Percentiles rank a stretch among this genome's conserved stretches.
Evolutionary conservation across 2,329 filamentous ascomycete species (phyloP).

Genomic region (Fusarium floridanum): DNA sequence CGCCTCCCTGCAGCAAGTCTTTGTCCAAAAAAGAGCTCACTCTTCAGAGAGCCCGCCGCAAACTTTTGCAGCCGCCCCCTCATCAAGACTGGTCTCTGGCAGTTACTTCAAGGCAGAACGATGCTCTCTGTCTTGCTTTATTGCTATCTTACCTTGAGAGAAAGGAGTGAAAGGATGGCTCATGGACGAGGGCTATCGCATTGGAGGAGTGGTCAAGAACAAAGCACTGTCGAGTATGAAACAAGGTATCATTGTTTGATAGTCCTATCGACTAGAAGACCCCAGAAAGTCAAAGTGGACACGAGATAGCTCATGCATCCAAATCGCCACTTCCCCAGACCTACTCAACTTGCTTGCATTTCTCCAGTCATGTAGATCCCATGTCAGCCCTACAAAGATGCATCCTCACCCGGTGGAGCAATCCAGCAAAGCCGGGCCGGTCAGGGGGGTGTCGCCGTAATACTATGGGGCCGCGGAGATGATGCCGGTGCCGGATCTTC

Average conservation of each 20-base stretch:
- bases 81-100: not conserved
- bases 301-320: not conserved
- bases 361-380: not conserved
- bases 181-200: not conserved
- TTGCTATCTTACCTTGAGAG: not conserved
- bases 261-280: not conserved
- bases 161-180: not conserved
- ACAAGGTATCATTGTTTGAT: not conserved
- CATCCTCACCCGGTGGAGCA: conserved; percentile 3
- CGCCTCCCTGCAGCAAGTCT: not conserved
- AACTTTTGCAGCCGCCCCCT: not conserved
- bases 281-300: not conserved
- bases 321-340: not conserved
- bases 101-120: not conserved
- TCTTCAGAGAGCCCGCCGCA: not conserved
- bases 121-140: not conserved
- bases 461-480: conserved; percentile 3
- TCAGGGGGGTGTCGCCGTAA: not conserved
- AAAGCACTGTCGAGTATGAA: not conserved
- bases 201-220: not conserved
- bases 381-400: not conserved
- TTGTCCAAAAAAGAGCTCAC: not conserved
- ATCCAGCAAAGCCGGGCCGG: not conserved
- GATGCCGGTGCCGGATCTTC: not conserved
- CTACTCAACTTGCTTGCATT: not conserved